Conservation (phyloP, 345 rosid genomes). For the Melastoma malabathricum region DNA sequence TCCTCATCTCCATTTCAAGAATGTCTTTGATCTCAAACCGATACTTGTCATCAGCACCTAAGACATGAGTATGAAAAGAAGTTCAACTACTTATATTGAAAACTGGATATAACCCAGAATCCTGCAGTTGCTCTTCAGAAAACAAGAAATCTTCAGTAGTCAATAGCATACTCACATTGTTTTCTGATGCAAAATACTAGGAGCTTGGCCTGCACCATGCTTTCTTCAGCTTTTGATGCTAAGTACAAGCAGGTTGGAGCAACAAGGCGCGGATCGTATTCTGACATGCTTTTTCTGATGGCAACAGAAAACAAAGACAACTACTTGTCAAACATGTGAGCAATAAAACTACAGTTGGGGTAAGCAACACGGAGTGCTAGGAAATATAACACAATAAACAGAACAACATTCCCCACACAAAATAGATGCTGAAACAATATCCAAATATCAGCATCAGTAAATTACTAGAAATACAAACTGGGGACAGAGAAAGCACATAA, state of each 20-base stretch:
- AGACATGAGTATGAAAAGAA: constrained; percentile 10
- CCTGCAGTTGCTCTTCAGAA: background rate
- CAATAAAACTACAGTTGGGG: too few species aligned
- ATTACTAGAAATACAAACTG: background rate
- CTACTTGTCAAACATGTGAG: background rate
- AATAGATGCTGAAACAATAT: background rate
- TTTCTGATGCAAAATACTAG: constrained; percentile 61
- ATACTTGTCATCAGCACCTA: constrained; percentile 77
- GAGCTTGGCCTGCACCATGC: constrained; percentile 78
- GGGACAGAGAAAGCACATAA: too few species aligned
- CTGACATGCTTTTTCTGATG: constrained; percentile 75
- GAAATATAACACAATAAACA: background rate
- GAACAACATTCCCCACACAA: constrained; percentile 1
- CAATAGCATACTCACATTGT: constrained; percentile 32
- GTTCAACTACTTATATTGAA: constrained; percentile 9
- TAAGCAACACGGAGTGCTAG: constrained; percentile 2
- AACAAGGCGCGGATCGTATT: constrained; percentile 87
- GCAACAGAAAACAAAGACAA: background rate
- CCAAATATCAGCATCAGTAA: too few species aligned
- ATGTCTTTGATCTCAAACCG: constrained; percentile 78
- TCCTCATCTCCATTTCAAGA: constrained; percentile 97
- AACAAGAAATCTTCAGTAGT: background rate
- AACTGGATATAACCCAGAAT: too few species aligned
- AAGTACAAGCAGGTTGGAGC: constrained; percentile 93
- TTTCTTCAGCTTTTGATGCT: constrained; percentile 98